Evolutionary conservation across 192 early-diverging fungal species (phyloP).

Genomic region (Diversispora eburnea): DNA sequence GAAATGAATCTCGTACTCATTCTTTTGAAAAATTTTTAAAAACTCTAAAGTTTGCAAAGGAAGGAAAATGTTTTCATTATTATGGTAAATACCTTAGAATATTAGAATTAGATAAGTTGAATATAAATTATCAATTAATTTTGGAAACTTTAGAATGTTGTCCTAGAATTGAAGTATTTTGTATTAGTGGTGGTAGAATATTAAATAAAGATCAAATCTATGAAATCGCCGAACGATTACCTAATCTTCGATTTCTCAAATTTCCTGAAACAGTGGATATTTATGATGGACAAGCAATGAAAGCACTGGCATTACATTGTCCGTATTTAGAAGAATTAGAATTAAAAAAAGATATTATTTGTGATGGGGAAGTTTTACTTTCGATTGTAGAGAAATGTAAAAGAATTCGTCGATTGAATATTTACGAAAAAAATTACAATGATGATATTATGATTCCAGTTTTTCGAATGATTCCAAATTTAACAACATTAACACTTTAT

Average conservation of each 20-base stretch:
- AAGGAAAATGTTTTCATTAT: conserved; percentile 4
- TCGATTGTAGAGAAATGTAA: conserved; percentile 8
- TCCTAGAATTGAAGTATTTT: conserved; percentile 9
- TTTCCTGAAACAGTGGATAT: not conserved
- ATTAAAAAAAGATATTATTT: conserved; percentile 22
- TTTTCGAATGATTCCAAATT: conserved; percentile 8
- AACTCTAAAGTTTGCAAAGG: not conserved
- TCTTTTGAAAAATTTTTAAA: conserved; percentile 17
- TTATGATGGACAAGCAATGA: not conserved
- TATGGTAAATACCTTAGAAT: conserved; percentile 19
- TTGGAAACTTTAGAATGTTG: conserved; percentile 17
- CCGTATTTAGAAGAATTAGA: conserved; percentile 12
- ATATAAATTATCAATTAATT: not conserved
- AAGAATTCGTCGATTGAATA: not conserved
- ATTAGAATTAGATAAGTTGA: conserved; percentile 15
- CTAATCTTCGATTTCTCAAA: conserved; percentile 10
- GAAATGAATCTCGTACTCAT: not conserved
- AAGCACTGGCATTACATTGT: conserved; percentile 12
- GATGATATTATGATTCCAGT: conserved; percentile 3
- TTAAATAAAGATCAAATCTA: not conserved
- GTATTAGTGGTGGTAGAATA: not conserved
- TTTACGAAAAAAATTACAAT: conserved; percentile 12
- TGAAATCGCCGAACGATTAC: conserved; percentile 4
- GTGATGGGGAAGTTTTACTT: conserved; percentile 1
- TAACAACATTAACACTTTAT: conserved; percentile 5